These are phyloP conservation scores for Echium plantagineum DNA, from an alignment of 257 asterid genomes.

Conservation along the genomic window DNA sequence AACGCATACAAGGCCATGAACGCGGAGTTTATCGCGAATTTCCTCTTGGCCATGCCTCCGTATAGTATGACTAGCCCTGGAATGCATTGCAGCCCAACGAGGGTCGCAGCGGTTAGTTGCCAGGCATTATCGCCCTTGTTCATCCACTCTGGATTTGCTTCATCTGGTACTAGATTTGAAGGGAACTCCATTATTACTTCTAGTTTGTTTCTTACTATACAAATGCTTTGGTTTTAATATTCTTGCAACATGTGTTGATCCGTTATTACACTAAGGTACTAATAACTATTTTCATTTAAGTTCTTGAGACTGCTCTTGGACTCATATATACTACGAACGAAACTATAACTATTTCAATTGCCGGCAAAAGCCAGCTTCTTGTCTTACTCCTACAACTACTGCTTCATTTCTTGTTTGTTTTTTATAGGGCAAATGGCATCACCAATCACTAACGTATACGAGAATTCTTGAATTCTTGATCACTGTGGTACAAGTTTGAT, in stretches of 20 bases:
- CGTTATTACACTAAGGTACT: background rate
- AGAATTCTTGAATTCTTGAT: too few relatives aligned
- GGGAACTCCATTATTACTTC: constrained; percentile 14
- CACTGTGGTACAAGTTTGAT: too few relatives aligned
- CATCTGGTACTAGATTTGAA: constrained; percentile 23
- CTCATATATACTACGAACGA: background rate
- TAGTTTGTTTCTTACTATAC: too few relatives aligned
- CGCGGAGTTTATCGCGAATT: constrained; percentile 47
- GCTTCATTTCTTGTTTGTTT: too few relatives aligned
- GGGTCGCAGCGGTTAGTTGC: constrained; percentile 50
- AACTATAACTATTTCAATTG: background rate
- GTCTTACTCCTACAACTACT: background rate
- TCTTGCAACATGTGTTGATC: background rate
- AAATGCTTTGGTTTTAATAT: too few relatives aligned
- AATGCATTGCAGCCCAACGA: constrained; percentile 45
- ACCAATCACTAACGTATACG: too few relatives aligned
- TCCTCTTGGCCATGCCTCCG: constrained; percentile 38
- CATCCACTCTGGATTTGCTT: constrained; percentile 40
- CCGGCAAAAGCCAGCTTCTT: background rate
- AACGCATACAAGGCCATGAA: constrained; percentile 50
- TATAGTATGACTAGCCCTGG: constrained; percentile 46
- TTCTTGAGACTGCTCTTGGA: background rate
- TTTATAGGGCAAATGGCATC: too few relatives aligned
- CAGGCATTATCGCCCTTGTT: constrained; percentile 59
- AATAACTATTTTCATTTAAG: background rate